phyloP scores from a whole-genome alignment of 139 green algal genomes.

The Chlamydomonas applanata region DNA sequence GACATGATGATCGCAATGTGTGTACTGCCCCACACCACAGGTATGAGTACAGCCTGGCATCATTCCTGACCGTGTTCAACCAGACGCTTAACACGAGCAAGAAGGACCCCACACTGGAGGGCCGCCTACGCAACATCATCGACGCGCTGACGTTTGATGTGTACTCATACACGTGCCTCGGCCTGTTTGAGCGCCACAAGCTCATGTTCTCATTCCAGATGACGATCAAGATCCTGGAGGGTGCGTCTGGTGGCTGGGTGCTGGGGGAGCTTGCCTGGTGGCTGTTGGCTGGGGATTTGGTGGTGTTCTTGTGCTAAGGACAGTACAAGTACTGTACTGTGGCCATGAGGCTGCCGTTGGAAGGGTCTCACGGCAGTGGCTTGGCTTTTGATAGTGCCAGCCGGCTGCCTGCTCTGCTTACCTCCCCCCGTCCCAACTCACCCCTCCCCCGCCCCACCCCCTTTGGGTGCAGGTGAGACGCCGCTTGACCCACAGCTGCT shows the following conservation, averaged over 20 bases:
- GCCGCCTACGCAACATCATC: conserved; percentile 70
- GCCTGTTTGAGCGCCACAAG: conserved; percentile 83
- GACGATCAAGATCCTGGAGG: conserved; percentile 77
- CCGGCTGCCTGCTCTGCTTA: too few species aligned
- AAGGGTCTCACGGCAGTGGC: too few species aligned
- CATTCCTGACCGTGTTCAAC: conserved; percentile 76
- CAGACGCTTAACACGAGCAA: conserved; percentile 59
- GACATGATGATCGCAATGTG: too few species aligned
- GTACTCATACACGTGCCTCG: conserved; percentile 81
- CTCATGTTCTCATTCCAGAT: conserved; percentile 83
- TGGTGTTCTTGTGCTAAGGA: background rate
- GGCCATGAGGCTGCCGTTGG: too few species aligned
- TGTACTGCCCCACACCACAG: conserved; percentile 8
- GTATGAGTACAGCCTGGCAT: conserved; percentile 72
- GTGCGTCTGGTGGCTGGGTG: conserved; percentile 21
- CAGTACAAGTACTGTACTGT: too few species aligned
- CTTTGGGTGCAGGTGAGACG: conserved; percentile 23
- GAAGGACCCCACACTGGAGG: conserved; percentile 59
- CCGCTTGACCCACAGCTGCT: conserved; percentile 62
- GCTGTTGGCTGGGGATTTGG: background rate
- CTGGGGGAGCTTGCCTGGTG: background rate
- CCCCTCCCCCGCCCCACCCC: too few species aligned
- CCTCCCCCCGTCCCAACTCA: too few species aligned
- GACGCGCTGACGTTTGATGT: conserved; percentile 77
- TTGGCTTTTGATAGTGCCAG: too few species aligned